Evolutionary conservation across 192 early-diverging fungal species (phyloP), one percentile per base, ranked within the genome.

Genomic region (Backusella macrospora): DNA sequence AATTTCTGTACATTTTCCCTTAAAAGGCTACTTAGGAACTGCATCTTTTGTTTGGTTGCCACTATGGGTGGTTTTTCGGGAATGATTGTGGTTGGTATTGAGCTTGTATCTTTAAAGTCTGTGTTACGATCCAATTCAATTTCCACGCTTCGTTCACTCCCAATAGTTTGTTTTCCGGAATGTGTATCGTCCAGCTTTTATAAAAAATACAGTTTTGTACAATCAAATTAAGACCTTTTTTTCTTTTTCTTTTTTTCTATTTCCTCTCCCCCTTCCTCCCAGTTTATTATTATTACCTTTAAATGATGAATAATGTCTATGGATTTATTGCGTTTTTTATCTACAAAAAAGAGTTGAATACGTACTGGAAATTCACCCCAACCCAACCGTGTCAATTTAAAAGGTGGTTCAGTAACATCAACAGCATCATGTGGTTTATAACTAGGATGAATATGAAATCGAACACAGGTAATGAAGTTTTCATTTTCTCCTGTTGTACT

Each of bases 341-440:
- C 95, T 8, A 82, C 84, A 81, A 98, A 96, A 72, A 88, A 90
- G 16, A 98, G 52, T 67, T 94, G 90, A 15, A 96, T 79, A 34
- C 93, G 88, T 55, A 97, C 84, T 18, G 95, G 94, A 64, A 95
- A 96, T 80, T 98, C 96, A 40, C 96, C 96, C 95, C 96, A 98
- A 0, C 96, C 96, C 74, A 88, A 91, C n/a, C 95, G 87, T 15
- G 91, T 94, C 67, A 98, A 75, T 70, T 92, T 90, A 77, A 97
- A 95, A 2, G 90, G 93, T 0, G 95, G 87, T 44, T 88, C 86
- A 0, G 78, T 77, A 10, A 97, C 85, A 47, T 96, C 96, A 6
- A 96, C 88, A n/a, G 96, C 88, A 78, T 97, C 91, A 65, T 93
- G 86, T 0, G 96, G 96, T 44, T 86, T 87, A 75, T 96, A 98